These are phyloP conservation scores for Pezizomycotina sp. DNA, from an alignment of 2,329 filamentous ascomycete genomes.

Conservation along the genomic window DNA sequence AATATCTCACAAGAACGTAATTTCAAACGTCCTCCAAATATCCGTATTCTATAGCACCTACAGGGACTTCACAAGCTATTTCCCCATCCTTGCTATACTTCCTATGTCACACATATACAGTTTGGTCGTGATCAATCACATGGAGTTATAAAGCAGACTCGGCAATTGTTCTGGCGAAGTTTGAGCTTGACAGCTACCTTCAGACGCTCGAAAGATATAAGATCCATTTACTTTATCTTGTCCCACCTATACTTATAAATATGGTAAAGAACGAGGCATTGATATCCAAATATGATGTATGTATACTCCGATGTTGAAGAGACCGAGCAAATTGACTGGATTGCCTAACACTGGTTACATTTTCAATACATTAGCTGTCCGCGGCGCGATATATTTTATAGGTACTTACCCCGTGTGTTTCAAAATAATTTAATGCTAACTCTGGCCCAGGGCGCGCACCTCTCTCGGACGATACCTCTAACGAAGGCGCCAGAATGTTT, in stretches of 20 bases:
- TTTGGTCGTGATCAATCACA: slow-evolving; percentile 52
- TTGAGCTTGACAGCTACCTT: slow-evolving; percentile 52
- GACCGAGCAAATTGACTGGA: too few species aligned
- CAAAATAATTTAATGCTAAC: too few species aligned
- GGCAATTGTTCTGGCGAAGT: slow-evolving; percentile 56
- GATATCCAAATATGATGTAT: slow-evolving; percentile 53
- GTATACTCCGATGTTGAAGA: too few species aligned
- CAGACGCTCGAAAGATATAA: slow-evolving; percentile 49
- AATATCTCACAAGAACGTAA: slow-evolving; percentile 65
- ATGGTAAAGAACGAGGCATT: slow-evolving; percentile 49
- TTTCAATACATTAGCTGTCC: too few species aligned
- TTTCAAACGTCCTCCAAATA: slow-evolving; percentile 56
- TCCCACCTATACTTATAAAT: slow-evolving; percentile 66
- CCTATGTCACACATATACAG: slow-evolving; percentile 73
- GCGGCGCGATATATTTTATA: too few species aligned
- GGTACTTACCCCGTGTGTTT: too few species aligned
- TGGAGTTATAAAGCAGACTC: slow-evolving; percentile 53
- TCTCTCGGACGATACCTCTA: slow-evolving; percentile 53
- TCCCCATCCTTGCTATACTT: slow-evolving; percentile 49
- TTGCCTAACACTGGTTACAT: too few species aligned
- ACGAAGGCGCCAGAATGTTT: slow-evolving; percentile 44
- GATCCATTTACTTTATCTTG: slow-evolving; percentile 51
- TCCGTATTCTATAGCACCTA: slow-evolving; percentile 28
- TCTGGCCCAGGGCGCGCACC: slow-evolving; percentile 67
- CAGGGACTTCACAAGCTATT: slow-evolving; percentile 32